These are phyloP conservation scores for Anethum foeniculum DNA, from an alignment of 140 eudicot species.

Conservation along the genomic window DNA sequence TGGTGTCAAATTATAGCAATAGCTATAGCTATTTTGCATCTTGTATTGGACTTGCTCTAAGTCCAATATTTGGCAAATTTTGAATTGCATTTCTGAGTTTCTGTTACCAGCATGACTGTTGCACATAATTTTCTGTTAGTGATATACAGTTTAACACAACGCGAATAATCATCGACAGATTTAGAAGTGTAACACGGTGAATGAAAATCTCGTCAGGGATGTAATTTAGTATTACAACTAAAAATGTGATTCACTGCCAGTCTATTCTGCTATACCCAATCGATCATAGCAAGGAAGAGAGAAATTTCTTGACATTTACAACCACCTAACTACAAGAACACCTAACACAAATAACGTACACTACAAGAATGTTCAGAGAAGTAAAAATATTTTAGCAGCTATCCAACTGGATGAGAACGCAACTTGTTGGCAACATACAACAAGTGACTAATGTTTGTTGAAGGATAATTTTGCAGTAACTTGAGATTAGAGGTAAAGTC, in stretches of 20 bases:
- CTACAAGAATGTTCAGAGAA: slow-evolving; percentile 2
- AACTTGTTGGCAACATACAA: slow-evolving; percentile 88
- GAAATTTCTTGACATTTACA: slow-evolving; percentile 4
- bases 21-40: too few species aligned
- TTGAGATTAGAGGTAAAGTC: slow-evolving; percentile 91
- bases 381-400: neutral
- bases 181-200: neutral
- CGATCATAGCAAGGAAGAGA: neutral
- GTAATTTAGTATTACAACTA: neutral
- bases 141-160: neutral
- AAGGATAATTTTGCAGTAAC: slow-evolving; percentile 79
- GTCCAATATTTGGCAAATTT: too few species aligned
- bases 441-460: slow-evolving; percentile 79
- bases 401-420: slow-evolving; percentile 32
- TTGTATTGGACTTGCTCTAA: too few species aligned
- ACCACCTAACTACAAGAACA: neutral
- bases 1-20: too few species aligned
- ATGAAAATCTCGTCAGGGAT: neutral
- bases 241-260: neutral
- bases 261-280: neutral
- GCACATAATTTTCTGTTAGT: too few species aligned
- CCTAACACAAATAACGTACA: neutral
- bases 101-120: too few species aligned
- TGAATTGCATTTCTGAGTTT: too few species aligned
- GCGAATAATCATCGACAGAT: neutral